Conservation (phyloP, 345 rosid species). For the Melaleuca quinquenervia region DNA sequence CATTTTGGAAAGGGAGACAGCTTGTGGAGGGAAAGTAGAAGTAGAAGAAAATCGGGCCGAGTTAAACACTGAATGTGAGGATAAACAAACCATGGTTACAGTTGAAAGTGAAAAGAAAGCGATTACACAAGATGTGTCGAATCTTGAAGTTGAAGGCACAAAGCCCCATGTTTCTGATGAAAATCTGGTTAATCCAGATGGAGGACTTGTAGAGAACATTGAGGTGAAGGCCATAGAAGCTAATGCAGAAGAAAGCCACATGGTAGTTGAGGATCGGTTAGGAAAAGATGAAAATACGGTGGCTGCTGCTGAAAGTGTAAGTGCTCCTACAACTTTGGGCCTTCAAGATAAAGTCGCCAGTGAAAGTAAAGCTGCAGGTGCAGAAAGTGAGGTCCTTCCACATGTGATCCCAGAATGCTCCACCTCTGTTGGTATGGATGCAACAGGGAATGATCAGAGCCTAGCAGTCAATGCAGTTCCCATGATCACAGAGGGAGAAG, state of each 20-base stretch:
- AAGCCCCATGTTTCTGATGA: background rate
- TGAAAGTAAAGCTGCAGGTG: background rate
- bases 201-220: background rate
- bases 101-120: constrained; percentile 2
- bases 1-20: constrained; percentile 22
- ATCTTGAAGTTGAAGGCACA: background rate
- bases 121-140: background rate
- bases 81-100: background rate
- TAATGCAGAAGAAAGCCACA: background rate
- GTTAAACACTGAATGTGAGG: background rate
- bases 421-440: background rate
- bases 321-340: background rate
- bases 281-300: background rate
- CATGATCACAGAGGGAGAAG: background rate
- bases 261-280: background rate
- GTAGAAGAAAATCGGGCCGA: background rate
- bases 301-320: background rate
- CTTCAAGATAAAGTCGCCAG: background rate
- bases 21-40: background rate
- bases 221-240: background rate
- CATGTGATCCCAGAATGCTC: background rate
- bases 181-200: background rate
- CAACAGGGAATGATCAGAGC: background rate
- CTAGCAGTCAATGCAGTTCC: background rate
- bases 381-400: background rate